Evolutionary conservation across 2,329 filamentous ascomycete species (phyloP).

Genomic region (Fusarium piperis): DNA sequence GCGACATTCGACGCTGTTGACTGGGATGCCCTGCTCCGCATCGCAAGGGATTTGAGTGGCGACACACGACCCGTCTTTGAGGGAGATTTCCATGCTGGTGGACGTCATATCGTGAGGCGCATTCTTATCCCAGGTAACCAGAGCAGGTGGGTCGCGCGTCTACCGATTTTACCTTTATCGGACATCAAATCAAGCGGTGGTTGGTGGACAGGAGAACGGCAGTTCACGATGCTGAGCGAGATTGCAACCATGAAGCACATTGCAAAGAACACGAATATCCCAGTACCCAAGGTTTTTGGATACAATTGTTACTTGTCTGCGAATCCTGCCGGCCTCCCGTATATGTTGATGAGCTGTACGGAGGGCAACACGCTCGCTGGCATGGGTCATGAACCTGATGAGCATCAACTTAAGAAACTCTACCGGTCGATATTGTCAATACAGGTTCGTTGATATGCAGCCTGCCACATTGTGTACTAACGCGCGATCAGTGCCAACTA

Average conservation of each 20-base stretch:
- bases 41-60: background rate
- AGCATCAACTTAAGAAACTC: background rate
- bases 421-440: background rate
- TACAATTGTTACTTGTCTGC: background rate
- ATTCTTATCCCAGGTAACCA: background rate
- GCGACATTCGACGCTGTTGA: background rate
- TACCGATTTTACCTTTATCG: background rate
- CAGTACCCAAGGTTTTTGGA: background rate
- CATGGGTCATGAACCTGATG: background rate
- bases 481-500: background rate
- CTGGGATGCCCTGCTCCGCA: background rate
- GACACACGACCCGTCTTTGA: background rate
- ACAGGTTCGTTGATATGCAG: background rate
- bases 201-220: background rate
- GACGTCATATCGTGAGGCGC: background rate
- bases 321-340: background rate
- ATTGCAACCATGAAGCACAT: background rate
- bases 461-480: background rate
- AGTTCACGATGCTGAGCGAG: background rate
- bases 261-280: background rate
- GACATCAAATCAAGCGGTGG: too few relatives aligned
- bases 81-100: background rate
- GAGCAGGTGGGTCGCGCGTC: background rate
- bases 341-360: background rate
- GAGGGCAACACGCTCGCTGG: background rate